A percentile compares a stretch with the other conserved stretches of the same genome.
Evolutionary conservation across 805 yeast genomes (phyloP).

Genomic region (Cyberlindnera suaveolens): DNA sequence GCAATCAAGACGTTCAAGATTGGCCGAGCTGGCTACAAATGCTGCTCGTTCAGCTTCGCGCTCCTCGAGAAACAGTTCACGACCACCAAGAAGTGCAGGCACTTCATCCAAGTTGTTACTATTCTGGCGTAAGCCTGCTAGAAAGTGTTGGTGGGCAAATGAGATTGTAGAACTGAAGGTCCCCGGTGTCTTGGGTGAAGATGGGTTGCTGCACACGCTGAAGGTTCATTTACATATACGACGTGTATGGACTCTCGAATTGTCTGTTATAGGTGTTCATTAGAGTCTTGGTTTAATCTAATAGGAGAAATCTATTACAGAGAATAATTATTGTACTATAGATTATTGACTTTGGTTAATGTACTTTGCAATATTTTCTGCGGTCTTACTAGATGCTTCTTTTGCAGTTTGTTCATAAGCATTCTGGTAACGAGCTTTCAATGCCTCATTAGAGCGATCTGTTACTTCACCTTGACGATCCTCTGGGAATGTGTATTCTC

Average conservation of each 20-base stretch:
- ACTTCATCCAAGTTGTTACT: constrained; percentile 61
- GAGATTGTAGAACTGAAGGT: constrained; percentile 41
- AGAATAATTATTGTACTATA: not conserved
- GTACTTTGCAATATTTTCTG: constrained; percentile 66
- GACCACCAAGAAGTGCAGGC: constrained; percentile 32
- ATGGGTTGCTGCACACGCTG: constrained; percentile 27
- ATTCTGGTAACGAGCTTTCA: constrained; percentile 65
- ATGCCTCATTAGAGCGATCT: constrained; percentile 31
- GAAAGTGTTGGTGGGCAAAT: constrained; percentile 98
- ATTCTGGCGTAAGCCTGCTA: constrained; percentile 97
- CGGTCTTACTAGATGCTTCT: constrained; percentile 56
- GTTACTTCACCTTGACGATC: constrained; percentile 56
- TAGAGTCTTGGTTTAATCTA: constrained; percentile 1
- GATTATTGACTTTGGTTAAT: constrained; percentile 33
- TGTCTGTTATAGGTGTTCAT: constrained; percentile 82
- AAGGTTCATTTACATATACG: constrained; percentile 74
- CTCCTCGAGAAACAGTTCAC: constrained; percentile 23
- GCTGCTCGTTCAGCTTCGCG: constrained; percentile 48
- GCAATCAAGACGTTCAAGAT: constrained; percentile 45
- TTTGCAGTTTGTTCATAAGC: constrained; percentile 64
- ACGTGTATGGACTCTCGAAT: constrained; percentile 94
- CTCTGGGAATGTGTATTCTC: constrained; percentile 69
- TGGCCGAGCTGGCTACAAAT: constrained; percentile 56
- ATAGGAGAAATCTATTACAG: no score
- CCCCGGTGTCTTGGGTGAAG: constrained; percentile 25